Conservation (phyloP, 805 yeast genomes). For the Saccharomycopsis fibuligera region DNA sequence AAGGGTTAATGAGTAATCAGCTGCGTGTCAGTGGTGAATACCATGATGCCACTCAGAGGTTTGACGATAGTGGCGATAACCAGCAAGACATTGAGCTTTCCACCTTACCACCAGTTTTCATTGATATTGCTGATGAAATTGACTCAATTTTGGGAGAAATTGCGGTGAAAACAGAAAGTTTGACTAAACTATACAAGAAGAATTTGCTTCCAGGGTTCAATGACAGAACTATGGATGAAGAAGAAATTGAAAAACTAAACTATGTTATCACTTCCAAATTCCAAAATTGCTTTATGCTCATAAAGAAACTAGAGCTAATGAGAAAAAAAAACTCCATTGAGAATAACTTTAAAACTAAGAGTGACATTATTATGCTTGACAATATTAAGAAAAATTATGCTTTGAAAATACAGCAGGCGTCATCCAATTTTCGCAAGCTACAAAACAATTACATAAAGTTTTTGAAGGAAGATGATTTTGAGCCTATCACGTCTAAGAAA, state of each 20-base stretch:
- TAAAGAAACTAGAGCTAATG: slow-evolving; percentile 56
- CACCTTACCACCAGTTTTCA: slow-evolving; percentile 69
- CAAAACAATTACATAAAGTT: slow-evolving; percentile 87
- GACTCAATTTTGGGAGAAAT: slow-evolving; percentile 55
- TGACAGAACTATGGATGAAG: slow-evolving; percentile 72
- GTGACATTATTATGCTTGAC: slow-evolving; percentile 60
- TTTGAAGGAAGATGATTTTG: slow-evolving; percentile 73
- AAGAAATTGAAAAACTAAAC: slow-evolving; percentile 71
- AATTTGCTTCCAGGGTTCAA: slow-evolving; percentile 82
- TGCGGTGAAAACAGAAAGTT: slow-evolving; percentile 46
- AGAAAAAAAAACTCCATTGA: slow-evolving; percentile 34
- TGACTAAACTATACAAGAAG: slow-evolving; percentile 69
- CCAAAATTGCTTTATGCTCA: slow-evolving; percentile 70
- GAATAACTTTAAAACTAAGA: slow-evolving; percentile 26
- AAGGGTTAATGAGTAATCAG: slow-evolving; percentile 44
- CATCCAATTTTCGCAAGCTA: slow-evolving; percentile 73
- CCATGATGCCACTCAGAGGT: slow-evolving; percentile 26
- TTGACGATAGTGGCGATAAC: slow-evolving; percentile 26
- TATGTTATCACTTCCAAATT: slow-evolving; percentile 67
- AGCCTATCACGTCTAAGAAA: slow-evolving; percentile 25
- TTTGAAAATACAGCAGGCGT: slow-evolving; percentile 68
- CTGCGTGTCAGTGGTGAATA: slow-evolving; percentile 26
- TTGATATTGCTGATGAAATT: slow-evolving; percentile 66
- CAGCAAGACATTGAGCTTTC: slow-evolving; percentile 48
- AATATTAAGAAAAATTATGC: slow-evolving; percentile 86